Evolutionary conservation across 2,329 filamentous ascomycete genomes (phyloP), one percentile per base, ranked within the genome.

Genomic region (Penicillium sumatraense): DNA sequence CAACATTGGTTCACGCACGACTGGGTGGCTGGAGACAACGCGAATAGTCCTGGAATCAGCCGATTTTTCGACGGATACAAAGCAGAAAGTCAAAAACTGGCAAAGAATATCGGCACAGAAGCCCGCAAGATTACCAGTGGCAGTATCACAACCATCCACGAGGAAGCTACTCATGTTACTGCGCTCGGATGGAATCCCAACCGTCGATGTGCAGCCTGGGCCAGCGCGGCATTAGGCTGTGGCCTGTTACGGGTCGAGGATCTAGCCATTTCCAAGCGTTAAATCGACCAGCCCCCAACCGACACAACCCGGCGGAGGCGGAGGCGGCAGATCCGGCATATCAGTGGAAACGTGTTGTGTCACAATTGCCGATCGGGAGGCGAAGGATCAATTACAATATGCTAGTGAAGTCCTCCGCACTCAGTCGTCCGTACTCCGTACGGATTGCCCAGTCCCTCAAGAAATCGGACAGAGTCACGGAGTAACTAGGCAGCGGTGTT

Each of bases 131-230:
- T 69, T 42, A 69, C 70, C 42, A 68, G 70, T 1, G 58, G 65
- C n/a, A 65, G 68, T 54, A 64, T 72, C 40, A 71, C 76, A 23
- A 74, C 75, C 3, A 78, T 88, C 10, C 82, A 86, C 63, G 87
- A 90, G 53, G 82, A 87, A 45, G 75, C 81, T 58, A 87, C 85
- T 9, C 81, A 86, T 44, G 76, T 90, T 59, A 86, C 86, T 5
- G 77, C 81, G 1, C 75, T 88, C 21, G 80, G 81, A 36, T 90
- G 88, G 88, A 90, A 90, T 65, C 86, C 87, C 1, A 89, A 90
- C 63, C 69, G 79, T 31, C 75, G 79, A n/a, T 87, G 81, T 63
- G 85, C 86, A 11, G 87, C 82, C 61, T 89, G 88, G 87, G 86
- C 85, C 2, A 86, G 86, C 9, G 83, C 82, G 3, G 86, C 84